Evolutionary conservation across 306 rosid genomes (phyloP).

Genomic region (Cicer arietinum): DNA sequence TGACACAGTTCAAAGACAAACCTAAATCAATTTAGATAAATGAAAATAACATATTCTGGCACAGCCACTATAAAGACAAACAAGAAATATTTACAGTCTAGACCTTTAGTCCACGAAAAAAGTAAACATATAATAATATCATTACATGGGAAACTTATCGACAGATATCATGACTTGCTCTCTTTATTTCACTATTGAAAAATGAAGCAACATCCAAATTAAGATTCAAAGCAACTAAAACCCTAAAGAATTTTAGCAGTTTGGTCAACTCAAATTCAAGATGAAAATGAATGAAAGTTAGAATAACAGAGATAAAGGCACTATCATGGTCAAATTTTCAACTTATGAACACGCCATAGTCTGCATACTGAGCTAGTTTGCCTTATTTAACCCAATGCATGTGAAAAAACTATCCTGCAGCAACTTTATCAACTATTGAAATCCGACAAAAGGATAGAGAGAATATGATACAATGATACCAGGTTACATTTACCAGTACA

Average conservation of each 20-base stretch:
- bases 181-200: constrained; percentile 7
- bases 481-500: background rate
- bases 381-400: constrained; percentile 22
- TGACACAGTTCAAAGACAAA: constrained; percentile 18
- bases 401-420: background rate
- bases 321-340: constrained; percentile 19
- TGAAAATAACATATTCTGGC: constrained; percentile 9
- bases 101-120: constrained; percentile 1
- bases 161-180: constrained; percentile 28
- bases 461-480: background rate
- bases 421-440: constrained; percentile 22
- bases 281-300: constrained; percentile 9
- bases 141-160: constrained; percentile 15
- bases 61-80: background rate
- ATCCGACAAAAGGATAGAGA: constrained; percentile 25
- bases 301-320: constrained; percentile 31
- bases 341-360: background rate
- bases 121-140: constrained; percentile 8
- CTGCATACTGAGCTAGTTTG: background rate
- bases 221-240: constrained; percentile 32
- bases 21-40: constrained; percentile 3
- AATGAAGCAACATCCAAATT: constrained; percentile 22
- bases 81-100: background rate
- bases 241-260: constrained; percentile 9
- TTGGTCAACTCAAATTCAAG: constrained; percentile 34